Base-by-base conservation (phyloP, 2,329 filamentous ascomycete species). In the Knoxdaviesia proteae region DNA sequence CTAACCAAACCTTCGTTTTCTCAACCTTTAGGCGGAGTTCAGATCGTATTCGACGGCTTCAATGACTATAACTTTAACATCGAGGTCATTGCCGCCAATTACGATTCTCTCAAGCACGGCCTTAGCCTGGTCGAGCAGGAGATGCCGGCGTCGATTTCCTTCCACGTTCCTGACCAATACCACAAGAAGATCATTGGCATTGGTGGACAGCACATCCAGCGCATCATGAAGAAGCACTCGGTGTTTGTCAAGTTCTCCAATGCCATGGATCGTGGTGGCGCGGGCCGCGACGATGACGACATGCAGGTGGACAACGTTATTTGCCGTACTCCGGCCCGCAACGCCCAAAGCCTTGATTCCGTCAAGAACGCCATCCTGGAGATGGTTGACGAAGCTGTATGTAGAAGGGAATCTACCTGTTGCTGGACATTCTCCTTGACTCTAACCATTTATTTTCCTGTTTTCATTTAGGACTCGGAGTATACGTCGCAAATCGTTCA, bases 1-100 rank as follows among this genome's bases (percentile, higher is more conserved):
- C 20, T 20, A 20, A 20, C 20, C 20, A 20, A 20, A 20, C 20
- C 20, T 20, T 20, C 20, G 3, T 20, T 20, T 20, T 20, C 3
- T 20, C 11, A 6, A 31, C 31, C 6, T 36, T 32, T 36, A 77
- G 75, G 76, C 69, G 94, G 92, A 52, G 90, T 98, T 8, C 90
- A 98, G 61, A 96, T 98, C 54, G 88, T 98, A 48, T 98, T 98
- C 51, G 90, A 98, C 56, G 87, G 86, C 48, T 98, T 96, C 67
- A 94, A 94, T 60, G 90, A 98, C 64, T 98, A 96, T 70, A 96
- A 98, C 61, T 98, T 98, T 68, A 94, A 96, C 61, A 98, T 98
- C 50, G 90, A 98, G 56, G 88, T 98, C 44, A 87, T 90, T 56
- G 87, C 84, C 39, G 78, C 78, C 44, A 81, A 83, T 51, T 96